Base-by-base conservation (phyloP, 2,329 filamentous ascomycete genomes). In the Pseudogymnoascus sp. region DNA sequence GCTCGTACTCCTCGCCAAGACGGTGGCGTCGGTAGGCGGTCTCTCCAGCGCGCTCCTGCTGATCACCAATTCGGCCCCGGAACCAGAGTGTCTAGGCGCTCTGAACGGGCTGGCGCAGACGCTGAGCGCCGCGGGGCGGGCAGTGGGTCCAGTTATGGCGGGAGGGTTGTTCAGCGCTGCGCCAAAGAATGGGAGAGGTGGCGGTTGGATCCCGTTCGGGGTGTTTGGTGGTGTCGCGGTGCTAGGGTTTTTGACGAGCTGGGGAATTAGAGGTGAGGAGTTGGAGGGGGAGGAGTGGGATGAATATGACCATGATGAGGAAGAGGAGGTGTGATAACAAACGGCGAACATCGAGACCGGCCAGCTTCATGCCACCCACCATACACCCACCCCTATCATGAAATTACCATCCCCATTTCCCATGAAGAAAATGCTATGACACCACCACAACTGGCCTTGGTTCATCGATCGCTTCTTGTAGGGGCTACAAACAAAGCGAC, bases 61-160 rank as follows among this genome's bases (percentile, higher is more conserved):
- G 73, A 92, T 99, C 66, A 97, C 91, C 37, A 99, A 99, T 69
- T 95, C 90, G 1, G 90, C 91, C 0, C 90, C 91, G 0, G 91
- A 92, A 6, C 84, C 93, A 72, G 86, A 88, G 4, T 91, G 90
- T 0, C 81, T 99, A 0, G 94, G 94, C 2, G 91, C 90, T 0
- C 80, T 99, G 25, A 97, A 99, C 70, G 94, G 94, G 8, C 82
- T 97, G 32, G 94, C 94, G 0, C 94, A 99, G 74, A 96, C 91
- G 0, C 83, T 99, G 0, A 96, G 91, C 0, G 94, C 94, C 0
- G 90, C 90, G 0, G 94, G 94, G 7, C 86, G 94, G 63, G 91
- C 92, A 43, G 82, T 91, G 0, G 94, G 94, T 0, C 94, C 94
- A 0, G 92, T 97, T 66, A 77, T 96, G 0, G 94, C 91, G 0